Base-by-base conservation (phyloP, 192 early-diverging fungal genomes). In the Coemansia sp. region DNA sequence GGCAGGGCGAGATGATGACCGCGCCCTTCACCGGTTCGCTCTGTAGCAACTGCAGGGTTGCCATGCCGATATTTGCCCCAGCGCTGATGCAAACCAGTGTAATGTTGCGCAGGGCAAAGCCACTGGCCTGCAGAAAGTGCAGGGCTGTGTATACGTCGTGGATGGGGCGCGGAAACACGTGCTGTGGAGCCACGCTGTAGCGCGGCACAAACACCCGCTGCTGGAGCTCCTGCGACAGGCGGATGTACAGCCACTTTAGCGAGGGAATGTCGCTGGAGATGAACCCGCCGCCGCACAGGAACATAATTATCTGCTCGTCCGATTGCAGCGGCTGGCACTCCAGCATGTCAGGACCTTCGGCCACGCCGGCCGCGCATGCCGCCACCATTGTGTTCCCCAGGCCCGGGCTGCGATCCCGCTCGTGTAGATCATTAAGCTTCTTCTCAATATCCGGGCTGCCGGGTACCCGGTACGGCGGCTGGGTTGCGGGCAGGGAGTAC, bases 111-210 rank as follows among this genome's bases (percentile, higher is more conserved):
- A 51, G 46, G 26, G 14, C 22, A 38, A 67, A 67, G 3, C 64
- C 64, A 1, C 22, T 45, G 11, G 18, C 23, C 11, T 40, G 12
- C 11, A 67, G 36, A 22, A 51, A 32, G 7, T 17, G 26, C 23
- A 19, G 51, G 1, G 64, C 53, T 4, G 48, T 50, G 30, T 51
- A 67, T 0, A 56, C 57, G 26, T 67, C 64, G 12, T 67, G 56
- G 9, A 60, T n/a, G 0, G 56, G 37, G 17, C 51, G 35, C 2
- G 62, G 62, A n/a, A 53, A 65, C n/a, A 40, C 23, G 28, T 52
- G 32, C 7, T 26, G 11, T 0, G 62, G 62, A 3, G 62, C 54
- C 5, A 53, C 45, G 12, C 25, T 38, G 50, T 65, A 65, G 4
- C 26, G 14, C 2, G 62, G 54, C 29, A 52, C 44, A 56, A 65